Percentiles rank a stretch among this genome's conserved stretches.
Evolutionary conservation across 805 yeast genomes (phyloP).

Genomic region (Ogataea salicorniae): DNA sequence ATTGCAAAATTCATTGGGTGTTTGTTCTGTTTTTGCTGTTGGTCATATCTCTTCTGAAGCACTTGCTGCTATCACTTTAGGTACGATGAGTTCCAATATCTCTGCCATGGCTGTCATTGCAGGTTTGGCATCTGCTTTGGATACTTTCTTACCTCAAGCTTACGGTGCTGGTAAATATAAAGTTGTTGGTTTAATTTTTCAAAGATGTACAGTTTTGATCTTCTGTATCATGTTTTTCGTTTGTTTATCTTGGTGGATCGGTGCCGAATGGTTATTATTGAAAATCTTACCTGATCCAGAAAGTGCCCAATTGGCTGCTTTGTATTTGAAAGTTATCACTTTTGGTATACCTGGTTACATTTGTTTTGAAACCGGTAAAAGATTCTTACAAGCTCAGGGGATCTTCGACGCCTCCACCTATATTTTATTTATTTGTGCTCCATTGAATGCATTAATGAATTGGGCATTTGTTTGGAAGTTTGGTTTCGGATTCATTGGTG

Average conservation of each 20-base stretch:
- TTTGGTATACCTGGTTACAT: slow-evolving; percentile 70
- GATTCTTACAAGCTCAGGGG: slow-evolving; percentile 72
- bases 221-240: slow-evolving; percentile 50
- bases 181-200: slow-evolving; percentile 62
- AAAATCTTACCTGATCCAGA: slow-evolving; percentile 39
- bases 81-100: slow-evolving; percentile 75
- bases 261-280: slow-evolving; percentile 45
- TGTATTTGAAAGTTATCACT: slow-evolving; percentile 49
- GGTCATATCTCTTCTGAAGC: slow-evolving; percentile 69
- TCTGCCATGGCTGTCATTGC: slow-evolving; percentile 71
- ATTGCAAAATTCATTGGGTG: slow-evolving; percentile 66
- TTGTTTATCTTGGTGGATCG: slow-evolving; percentile 53
- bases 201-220: slow-evolving; percentile 58
- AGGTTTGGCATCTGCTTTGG: slow-evolving; percentile 74
- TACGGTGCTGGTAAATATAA: slow-evolving; percentile 63
- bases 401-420: slow-evolving; percentile 77
- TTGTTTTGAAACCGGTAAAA: slow-evolving; percentile 62
- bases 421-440: slow-evolving; percentile 65
- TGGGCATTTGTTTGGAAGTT: slow-evolving; percentile 67
- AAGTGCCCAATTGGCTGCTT: slow-evolving; percentile 49
- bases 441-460: slow-evolving; percentile 63
- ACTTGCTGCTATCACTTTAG: slow-evolving; percentile 69
- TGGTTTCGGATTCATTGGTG: slow-evolving; percentile 66
- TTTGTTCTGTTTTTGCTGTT: slow-evolving; percentile 73
- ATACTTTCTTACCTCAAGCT: slow-evolving; percentile 75